phyloP scores from a whole-genome alignment of 1,139 yeast species.

The Lodderomyces theae region DNA sequence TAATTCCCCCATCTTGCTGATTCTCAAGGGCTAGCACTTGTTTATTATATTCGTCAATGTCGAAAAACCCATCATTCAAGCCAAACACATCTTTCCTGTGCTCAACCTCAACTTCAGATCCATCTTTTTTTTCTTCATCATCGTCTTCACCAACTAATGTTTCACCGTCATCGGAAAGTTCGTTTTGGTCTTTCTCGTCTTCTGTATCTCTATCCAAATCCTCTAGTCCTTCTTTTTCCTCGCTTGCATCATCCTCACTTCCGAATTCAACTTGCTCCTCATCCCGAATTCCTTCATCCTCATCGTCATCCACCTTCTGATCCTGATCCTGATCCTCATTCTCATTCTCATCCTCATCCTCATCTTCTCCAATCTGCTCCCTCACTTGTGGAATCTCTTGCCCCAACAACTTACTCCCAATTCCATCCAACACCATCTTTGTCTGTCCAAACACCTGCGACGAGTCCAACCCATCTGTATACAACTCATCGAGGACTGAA shows the following conservation, averaged over 20 bases:
- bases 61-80: conserved; percentile 80
- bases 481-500: conserved; percentile 77
- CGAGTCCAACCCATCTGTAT: conserved; percentile 83
- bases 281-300: conserved; percentile 11
- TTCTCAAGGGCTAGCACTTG: conserved; percentile 74
- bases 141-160: conserved; percentile 8
- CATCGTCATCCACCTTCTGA: conserved; percentile 19
- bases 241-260: conserved; percentile 10
- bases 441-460: conserved; percentile 94
- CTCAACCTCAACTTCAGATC: conserved; percentile 20
- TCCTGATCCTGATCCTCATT: conserved; percentile 19
- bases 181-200: conserved; percentile 19
- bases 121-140: conserved; percentile 9
- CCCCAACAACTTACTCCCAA: conserved; percentile 38
- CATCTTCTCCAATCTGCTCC: conserved; percentile 15
- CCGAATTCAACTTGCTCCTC: conserved; percentile 6
- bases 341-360: conserved; percentile 15
- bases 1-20: conserved; percentile 36
- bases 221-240: conserved; percentile 10
- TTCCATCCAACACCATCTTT: conserved; percentile 60
- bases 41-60: conserved; percentile 79
- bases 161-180: conserved; percentile 16
- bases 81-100: conserved; percentile 55
- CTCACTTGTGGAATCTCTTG: conserved; percentile 14
- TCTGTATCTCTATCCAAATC: conserved; percentile 17